Base-by-base conservation (phyloP, 2,329 filamentous ascomycete species). In the Helotiales sp. region DNA sequence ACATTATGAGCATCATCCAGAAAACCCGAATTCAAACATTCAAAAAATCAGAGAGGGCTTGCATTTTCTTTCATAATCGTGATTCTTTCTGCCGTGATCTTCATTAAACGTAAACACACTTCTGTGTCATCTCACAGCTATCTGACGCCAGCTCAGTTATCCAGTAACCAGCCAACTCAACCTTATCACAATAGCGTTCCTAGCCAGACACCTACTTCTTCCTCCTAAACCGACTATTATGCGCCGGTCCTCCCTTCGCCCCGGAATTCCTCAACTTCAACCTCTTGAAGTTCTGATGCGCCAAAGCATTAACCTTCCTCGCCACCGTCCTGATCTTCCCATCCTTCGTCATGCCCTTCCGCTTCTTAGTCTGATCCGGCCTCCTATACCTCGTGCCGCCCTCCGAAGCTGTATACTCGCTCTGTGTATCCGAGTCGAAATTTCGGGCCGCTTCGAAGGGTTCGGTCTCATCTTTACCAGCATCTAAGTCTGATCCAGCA, bases 201-300 rank as follows among this genome's bases (percentile, higher is more conserved):
- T n/a, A n/a, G n/a, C n/a, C n/a, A n/a, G n/a, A n/a, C n/a, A n/a
- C n/a, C 55, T 69, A 81, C 69, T 76, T 79, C 73, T 83, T 82
- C 69, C 87, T 80, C 64, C 87, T 82, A 75, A 89, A 90, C 62
- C 82, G 82, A 76, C 86, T 88, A 66, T 84, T 85, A 74, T 83
- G 81, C 1, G 82, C 85, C 22, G 85, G 81, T 3, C 86, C 87
- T 1, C 87, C 88, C 77, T 89, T 90, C n/a, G 85, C 79, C 3
- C 87, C 88, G 2, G 82, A 79, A 72, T 89, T 89, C 72, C 81
- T 82, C 74, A 91, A 79, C 80, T 91, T 91, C 67, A 91, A 77
- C 64, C 86, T 80, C 76, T 87, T 87, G 78, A 90, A 91, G 79
- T 91, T 91, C 69, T 87, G 84, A 73, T 90, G 85, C 15, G 88